Evolutionary conservation across 2,329 filamentous ascomycete species (phyloP), one percentile per base, ranked within the genome.

Genomic region (Exutisphaerella laricina): DNA sequence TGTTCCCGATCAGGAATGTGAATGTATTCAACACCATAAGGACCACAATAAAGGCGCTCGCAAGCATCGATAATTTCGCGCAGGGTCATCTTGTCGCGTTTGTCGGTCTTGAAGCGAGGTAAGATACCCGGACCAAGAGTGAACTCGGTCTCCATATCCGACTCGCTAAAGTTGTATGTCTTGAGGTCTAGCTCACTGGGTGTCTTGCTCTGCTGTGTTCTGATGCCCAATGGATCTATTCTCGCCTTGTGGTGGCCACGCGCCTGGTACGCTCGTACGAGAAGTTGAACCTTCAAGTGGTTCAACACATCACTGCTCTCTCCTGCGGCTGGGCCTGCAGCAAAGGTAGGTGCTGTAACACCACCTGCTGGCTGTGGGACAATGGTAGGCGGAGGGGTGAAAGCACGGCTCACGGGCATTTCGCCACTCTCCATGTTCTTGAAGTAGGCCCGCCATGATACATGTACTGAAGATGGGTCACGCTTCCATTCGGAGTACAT

Each of bases 381-480:
- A 56, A 98, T 80, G 57, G 85, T 95, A 12, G 92, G 92, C 34
- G 92, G 92, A 55, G 92, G 89, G 55, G 88, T 88, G 75, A 98
- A 98, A 57, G 92, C 92, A 70, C 94, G 86, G 51, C 90, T 92
- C 65, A 94, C 88, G 64, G 90, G 90, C 88, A 98, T 97, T 62
- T 92, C 86, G 66, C 92, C 92, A 55, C 81, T 85, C 75, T 98
- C 92, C 85, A 98, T 96, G 73, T 98, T 98, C 73, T 83, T 87
- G 79, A 98, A 98, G 78, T 98, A 98, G 65, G 94, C 83, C 73
- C 95, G 90, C 92, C 92, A 98, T 66, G 92, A 98, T 60, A 95
- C 78, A 70, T 98, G 92, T 46, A 98, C 92, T 64, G 87, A 95
- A 60, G 81, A 78, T 39, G 92, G 89, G 60, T 98, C 88, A 53